phyloP scores from a whole-genome alignment of 257 asterid genomes.

The Nicotiana paniculata region DNA sequence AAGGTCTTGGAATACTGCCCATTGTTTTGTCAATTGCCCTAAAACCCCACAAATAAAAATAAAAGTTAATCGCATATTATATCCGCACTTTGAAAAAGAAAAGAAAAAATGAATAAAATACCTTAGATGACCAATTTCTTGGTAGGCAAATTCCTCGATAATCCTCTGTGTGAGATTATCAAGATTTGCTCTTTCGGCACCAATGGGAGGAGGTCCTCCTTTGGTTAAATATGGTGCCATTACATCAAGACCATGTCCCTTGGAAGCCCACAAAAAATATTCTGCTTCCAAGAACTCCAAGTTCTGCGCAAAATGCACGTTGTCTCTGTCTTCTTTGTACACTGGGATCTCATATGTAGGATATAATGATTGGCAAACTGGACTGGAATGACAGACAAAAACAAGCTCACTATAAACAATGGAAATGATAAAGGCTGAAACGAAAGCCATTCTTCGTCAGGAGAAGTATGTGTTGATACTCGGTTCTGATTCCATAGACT shows the following conservation, averaged over 20 bases:
- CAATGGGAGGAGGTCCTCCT: conserved; percentile 48
- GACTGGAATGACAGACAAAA: neutral
- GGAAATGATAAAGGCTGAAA: neutral
- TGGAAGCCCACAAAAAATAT: conserved; percentile 25
- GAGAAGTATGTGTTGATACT: neutral
- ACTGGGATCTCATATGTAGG: conserved; percentile 12
- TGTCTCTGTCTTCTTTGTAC: conserved; percentile 18
- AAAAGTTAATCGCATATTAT: neutral
- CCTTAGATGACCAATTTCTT: conserved; percentile 39
- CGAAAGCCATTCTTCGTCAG: neutral
- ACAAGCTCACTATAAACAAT: neutral
- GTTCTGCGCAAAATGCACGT: conserved; percentile 34
- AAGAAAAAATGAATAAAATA: neutral
- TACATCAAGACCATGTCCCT: conserved; percentile 38
- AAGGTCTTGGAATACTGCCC: conserved; percentile 43
- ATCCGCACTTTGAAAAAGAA: neutral
- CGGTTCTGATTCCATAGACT: neutral
- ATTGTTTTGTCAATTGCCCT: conserved; percentile 33
- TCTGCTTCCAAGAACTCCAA: conserved; percentile 43
- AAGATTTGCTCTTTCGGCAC: conserved; percentile 37
- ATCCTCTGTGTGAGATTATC: conserved; percentile 15
- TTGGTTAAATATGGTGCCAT: conserved; percentile 23
- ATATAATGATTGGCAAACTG: conserved; percentile 2
- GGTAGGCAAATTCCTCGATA: conserved; percentile 26
- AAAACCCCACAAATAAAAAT: neutral